Evolutionary conservation across 495 filamentous ascomycete genomes (phyloP), one percentile per base, ranked within the genome.

Genomic region (Bryoglossum gracile): DNA sequence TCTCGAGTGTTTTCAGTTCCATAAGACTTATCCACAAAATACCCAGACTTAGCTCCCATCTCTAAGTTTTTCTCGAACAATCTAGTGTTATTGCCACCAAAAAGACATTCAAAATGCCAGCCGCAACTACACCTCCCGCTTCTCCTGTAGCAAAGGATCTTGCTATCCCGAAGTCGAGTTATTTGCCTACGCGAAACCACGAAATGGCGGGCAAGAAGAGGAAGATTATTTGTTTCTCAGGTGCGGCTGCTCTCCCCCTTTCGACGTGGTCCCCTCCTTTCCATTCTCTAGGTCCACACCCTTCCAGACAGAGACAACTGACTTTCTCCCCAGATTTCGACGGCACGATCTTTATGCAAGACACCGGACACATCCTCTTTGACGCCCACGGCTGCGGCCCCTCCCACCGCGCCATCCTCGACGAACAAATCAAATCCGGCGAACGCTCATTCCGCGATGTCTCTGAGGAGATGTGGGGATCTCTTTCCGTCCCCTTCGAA

Each of bases 281-380:
- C 39, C 37, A 39, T 26, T 11, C 17, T 18, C 23, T 17, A 25
- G 26, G 33, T 16, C 39, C 14, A 51, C 9, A 40, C 9, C 25
- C 25, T 24, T 28, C 48, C 4, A 49, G 3, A 41, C 22, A 1
- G 39, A 30, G 24, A 41, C 47, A 51, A 55, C 47, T n/a, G n/a
- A n/a, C 1, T 21, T 25, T 1, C 13, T 18, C 10, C 37, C 8
- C 38, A 82, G 82, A 87, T 63, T 87, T 86, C 56, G 83, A 87
- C 58, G 83, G 83, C 53, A 86, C 83, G 28, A 87, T 87, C 56
- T 85, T 82, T 69, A 81, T 86, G 73, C 81, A 87, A 74, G 83
- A 86, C 50, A 86, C 81, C 11, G 83, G 83, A 37, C 83, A 86
- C 62, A 76, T 86, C 59, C 74, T 87, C 33, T 82, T 86, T 64